These are phyloP conservation scores for Monosporascus sp. DNA, from an alignment of 2,329 filamentous ascomycete species.

Conservation along the genomic window DNA sequence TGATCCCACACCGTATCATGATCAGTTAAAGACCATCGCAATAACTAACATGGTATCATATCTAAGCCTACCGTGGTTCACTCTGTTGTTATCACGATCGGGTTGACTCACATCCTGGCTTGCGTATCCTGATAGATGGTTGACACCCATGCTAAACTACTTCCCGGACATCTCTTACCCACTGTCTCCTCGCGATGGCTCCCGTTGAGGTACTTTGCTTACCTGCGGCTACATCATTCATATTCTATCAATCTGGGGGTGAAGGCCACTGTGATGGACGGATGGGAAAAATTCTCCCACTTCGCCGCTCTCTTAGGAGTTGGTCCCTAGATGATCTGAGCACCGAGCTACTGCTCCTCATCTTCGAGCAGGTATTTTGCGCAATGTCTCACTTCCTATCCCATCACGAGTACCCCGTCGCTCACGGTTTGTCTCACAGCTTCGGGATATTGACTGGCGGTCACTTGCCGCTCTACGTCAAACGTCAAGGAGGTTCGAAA, in stretches of 20 bases:
- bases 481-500: slow-evolving; percentile 34
- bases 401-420: not conserved
- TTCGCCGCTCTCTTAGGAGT: slow-evolving; percentile 4
- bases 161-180: not conserved
- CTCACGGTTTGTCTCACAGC: slow-evolving; percentile 21
- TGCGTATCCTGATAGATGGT: not conserved
- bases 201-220: slow-evolving; percentile 5
- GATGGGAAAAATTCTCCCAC: slow-evolving; percentile 10
- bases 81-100: not conserved
- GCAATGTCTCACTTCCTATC: not conserved
- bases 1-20: not conserved
- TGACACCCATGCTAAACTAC: not conserved
- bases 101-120: not conserved
- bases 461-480: slow-evolving; percentile 31
- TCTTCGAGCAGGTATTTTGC: slow-evolving; percentile 34
- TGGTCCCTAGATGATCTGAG: slow-evolving; percentile 33
- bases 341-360: slow-evolving; percentile 37
- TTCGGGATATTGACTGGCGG: slow-evolving; percentile 31
- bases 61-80: not conserved
- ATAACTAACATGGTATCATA: not conserved
- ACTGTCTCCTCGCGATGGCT: not conserved
- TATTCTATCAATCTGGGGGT: slow-evolving; percentile 4
- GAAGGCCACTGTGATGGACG: slow-evolving; percentile 3
- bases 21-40: not conserved
- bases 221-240: slow-evolving; percentile 5